Percentiles rank a stretch among this genome's conserved stretches.
Evolutionary conservation across 371 early-diverging fungal species (phyloP).

Genomic region (Conidiobolus incongruus): DNA sequence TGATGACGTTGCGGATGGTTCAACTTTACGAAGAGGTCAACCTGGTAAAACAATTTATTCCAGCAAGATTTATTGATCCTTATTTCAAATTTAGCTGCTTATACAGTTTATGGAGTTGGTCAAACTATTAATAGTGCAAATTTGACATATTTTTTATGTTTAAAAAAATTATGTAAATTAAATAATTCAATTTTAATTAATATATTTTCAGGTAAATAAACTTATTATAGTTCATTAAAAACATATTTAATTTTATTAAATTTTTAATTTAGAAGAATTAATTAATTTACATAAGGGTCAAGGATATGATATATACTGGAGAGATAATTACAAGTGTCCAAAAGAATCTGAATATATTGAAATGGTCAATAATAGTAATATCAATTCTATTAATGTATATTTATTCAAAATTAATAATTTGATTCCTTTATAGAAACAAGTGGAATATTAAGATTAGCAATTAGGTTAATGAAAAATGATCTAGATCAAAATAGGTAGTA

Average conservation of each 20-base stretch:
- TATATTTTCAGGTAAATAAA: too few relatives aligned
- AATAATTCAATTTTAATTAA: conserved; percentile 36
- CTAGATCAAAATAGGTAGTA: too few relatives aligned
- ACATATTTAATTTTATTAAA: too few relatives aligned
- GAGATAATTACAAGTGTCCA: conserved; percentile 67
- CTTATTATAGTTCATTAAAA: too few relatives aligned
- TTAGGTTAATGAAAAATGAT: conserved; percentile 68
- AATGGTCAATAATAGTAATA: conserved; percentile 75
- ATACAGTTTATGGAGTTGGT: conserved; percentile 80
- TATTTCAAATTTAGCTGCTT: conserved; percentile 34
- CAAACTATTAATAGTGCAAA: conserved; percentile 88
- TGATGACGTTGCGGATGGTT: conserved; percentile 93
- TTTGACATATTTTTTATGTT: conserved; percentile 80
- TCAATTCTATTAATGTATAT: background rate
- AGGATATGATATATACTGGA: conserved; percentile 76
- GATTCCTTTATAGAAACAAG: conserved; percentile 74
- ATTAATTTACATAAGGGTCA: conserved; percentile 83
- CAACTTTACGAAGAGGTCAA: conserved; percentile 64
- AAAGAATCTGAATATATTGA: conserved; percentile 73
- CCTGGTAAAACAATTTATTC: too few relatives aligned
- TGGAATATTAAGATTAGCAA: conserved; percentile 78
- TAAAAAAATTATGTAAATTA: conserved; percentile 47
- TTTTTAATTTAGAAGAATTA: conserved; percentile 75
- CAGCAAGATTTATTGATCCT: too few relatives aligned
- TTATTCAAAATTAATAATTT: too few relatives aligned